Evolutionary conservation across 2,329 filamentous ascomycete genomes (phyloP).

Genomic region (Aspergillus carbonarius): DNA sequence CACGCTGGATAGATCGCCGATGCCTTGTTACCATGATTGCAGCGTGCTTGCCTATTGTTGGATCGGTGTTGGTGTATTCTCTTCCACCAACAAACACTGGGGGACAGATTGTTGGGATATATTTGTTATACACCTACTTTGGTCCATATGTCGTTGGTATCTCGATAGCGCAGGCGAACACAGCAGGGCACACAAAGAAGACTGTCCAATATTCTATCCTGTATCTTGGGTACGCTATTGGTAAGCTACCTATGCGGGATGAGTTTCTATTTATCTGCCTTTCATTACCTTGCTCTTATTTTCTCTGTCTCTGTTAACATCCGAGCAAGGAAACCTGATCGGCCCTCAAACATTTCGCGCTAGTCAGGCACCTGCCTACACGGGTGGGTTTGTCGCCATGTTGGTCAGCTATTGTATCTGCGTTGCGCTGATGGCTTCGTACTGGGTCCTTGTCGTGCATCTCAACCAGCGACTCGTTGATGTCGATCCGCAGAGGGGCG

Average conservation of each 20-base stretch:
- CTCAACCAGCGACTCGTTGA: slow-evolving; percentile 16
- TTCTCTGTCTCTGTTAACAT: neutral
- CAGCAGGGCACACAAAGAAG: slow-evolving; percentile 44
- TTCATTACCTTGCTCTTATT: neutral
- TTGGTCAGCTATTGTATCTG: slow-evolving; percentile 36
- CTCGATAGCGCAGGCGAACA: slow-evolving; percentile 34
- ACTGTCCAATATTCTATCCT: slow-evolving; percentile 40
- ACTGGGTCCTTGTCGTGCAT: slow-evolving; percentile 29
- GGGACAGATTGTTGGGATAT: slow-evolving; percentile 43
- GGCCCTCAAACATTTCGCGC: slow-evolving; percentile 45
- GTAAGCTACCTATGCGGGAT: neutral
- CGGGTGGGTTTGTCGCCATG: slow-evolving; percentile 39
- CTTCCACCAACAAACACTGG: slow-evolving; percentile 34
- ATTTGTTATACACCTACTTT: slow-evolving; percentile 44
- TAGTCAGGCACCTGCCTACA: slow-evolving; percentile 42
- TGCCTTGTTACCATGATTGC: slow-evolving; percentile 33
- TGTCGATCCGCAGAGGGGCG: neutral
- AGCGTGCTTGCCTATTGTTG: slow-evolving; percentile 31
- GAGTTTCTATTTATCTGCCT: neutral
- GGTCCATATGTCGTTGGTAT: slow-evolving; percentile 32
- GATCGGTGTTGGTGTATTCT: slow-evolving; percentile 30
- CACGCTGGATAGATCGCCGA: slow-evolving; percentile 30
- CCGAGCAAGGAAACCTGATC: slow-evolving; percentile 36
- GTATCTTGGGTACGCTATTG: slow-evolving; percentile 41
- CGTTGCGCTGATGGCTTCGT: slow-evolving; percentile 31